Percentiles rank a stretch among this genome's conserved stretches.
Conservation (phyloP, 1,284 basidiomycete genomes). For the Mycena sp. region DNA sequence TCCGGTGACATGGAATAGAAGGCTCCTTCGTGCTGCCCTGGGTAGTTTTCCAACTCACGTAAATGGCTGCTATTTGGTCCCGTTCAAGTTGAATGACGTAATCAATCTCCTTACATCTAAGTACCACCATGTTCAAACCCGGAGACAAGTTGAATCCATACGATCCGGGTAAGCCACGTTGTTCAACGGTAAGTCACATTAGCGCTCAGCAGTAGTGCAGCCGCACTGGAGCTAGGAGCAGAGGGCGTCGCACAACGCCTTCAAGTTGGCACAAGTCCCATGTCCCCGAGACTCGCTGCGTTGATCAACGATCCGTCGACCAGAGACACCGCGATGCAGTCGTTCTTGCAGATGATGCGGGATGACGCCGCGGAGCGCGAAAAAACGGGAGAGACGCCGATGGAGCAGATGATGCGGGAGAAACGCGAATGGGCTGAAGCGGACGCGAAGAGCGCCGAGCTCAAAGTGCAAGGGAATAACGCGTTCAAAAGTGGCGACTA, state of each 20-base stretch:
- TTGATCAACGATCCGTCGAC: slow-evolving; percentile 14
- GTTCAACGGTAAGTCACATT: no score
- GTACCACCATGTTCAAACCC: slow-evolving; percentile 20
- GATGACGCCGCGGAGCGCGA: slow-evolving; percentile 13
- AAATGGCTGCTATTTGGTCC: no score
- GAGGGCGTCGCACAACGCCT: slow-evolving; percentile 6
- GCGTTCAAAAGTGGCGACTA: slow-evolving; percentile 24
- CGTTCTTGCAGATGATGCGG: slow-evolving; percentile 1
- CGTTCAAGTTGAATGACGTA: neutral
- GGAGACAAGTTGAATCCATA: slow-evolving; percentile 26
- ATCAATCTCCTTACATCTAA: neutral
- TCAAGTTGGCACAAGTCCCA: slow-evolving; percentile 8
- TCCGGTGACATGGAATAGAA: no score
- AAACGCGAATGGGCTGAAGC: slow-evolving; percentile 22
- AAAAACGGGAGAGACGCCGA: slow-evolving; percentile 14
- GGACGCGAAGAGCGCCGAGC: slow-evolving; percentile 12
- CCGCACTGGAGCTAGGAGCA: slow-evolving; percentile 13
- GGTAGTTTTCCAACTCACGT: no score
- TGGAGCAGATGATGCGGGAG: slow-evolving; percentile 18
- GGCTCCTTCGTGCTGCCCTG: no score
- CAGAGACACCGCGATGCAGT: neutral
- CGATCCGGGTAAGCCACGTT: slow-evolving; percentile 21
- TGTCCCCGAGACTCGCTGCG: neutral
- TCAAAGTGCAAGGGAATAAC: slow-evolving; percentile 13
- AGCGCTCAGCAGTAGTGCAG: neutral